Evolutionary conservation across 164 flowering plant species (phyloP).

Genomic region (Kingdonia uniflora): DNA sequence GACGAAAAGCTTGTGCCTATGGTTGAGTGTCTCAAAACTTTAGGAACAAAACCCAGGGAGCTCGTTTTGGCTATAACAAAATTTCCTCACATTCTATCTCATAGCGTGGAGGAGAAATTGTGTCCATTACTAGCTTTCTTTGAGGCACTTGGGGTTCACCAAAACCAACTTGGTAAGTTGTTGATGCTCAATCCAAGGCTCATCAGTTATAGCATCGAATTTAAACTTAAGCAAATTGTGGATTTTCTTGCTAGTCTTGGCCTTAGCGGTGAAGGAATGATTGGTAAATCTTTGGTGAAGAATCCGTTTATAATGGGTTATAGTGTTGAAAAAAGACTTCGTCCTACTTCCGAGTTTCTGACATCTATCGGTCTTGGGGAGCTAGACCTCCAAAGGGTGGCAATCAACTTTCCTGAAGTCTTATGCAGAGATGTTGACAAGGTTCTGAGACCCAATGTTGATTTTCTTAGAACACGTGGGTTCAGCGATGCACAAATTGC

Average conservation of each 20-base stretch:
- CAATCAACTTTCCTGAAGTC: conserved; percentile 57
- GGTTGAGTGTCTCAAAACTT: conserved; percentile 68
- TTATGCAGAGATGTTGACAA: conserved; percentile 80
- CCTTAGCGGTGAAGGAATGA: conserved; percentile 52
- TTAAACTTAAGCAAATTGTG: conserved; percentile 55
- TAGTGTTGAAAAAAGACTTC: conserved; percentile 73
- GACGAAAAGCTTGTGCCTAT: conserved; percentile 78
- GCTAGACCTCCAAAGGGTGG: conserved; percentile 48
- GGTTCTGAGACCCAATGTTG: conserved; percentile 51
- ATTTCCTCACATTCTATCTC: conserved; percentile 76
- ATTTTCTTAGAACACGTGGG: conserved; percentile 48
- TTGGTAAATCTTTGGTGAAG: conserved; percentile 65
- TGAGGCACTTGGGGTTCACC: conserved; percentile 67
- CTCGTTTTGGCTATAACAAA: conserved; percentile 60
- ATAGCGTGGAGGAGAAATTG: conserved; percentile 89
- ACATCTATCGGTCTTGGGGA: conserved; percentile 56
- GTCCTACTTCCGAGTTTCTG: conserved; percentile 69
- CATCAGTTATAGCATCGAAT: conserved; percentile 83
- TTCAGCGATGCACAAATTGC: conserved; percentile 54
- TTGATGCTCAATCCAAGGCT: conserved; percentile 80
- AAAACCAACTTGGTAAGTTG: conserved; percentile 71
- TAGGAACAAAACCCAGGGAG: conserved; percentile 62
- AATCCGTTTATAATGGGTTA: conserved; percentile 87
- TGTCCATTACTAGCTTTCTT: conserved; percentile 91
- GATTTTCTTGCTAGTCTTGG: conserved; percentile 63